Percentiles rank a stretch among this genome's conserved stretches.
Evolutionary conservation across 345 rosid genomes (phyloP).

Genomic region (Mangifera indica): DNA sequence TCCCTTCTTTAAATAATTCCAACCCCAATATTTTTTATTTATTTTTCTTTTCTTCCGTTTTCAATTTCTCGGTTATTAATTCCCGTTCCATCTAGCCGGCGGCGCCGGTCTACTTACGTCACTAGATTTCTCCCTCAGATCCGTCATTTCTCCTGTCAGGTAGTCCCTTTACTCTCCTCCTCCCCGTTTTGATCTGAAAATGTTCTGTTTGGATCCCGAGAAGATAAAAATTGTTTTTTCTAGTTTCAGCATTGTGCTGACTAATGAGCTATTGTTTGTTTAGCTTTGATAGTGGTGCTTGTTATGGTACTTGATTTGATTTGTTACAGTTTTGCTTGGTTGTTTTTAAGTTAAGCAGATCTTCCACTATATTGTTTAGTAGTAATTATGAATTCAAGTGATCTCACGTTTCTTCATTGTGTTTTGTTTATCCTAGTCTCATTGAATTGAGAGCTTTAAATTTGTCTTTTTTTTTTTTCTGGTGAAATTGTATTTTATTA

Average conservation of each 20-base stretch:
- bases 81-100: conserved; percentile 36
- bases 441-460: too few relatives aligned
- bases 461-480: not conserved
- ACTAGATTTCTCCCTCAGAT: conserved; percentile 30
- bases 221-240: conserved; percentile 11
- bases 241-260: not conserved
- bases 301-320: not conserved
- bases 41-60: not conserved
- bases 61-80: conserved; percentile 40
- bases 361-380: not conserved
- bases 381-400: not conserved
- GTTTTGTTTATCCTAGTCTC: not conserved
- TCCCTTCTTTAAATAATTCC: conserved; percentile 36
- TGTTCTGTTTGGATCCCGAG: conserved; percentile 34
- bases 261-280: not conserved
- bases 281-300: not conserved
- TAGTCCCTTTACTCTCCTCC: conserved; percentile 1
- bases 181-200: not conserved
- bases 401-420: not conserved
- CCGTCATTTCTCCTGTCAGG: conserved; percentile 33
- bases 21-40: conserved; percentile 3
- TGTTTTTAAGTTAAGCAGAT: conserved; percentile 2
- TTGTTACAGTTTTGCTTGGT: not conserved
- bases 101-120: conserved; percentile 38
- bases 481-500: too few relatives aligned